Base-by-base conservation (phyloP, 1,284 basidiomycete genomes). In the Melampsora larici-populina region DNA sequence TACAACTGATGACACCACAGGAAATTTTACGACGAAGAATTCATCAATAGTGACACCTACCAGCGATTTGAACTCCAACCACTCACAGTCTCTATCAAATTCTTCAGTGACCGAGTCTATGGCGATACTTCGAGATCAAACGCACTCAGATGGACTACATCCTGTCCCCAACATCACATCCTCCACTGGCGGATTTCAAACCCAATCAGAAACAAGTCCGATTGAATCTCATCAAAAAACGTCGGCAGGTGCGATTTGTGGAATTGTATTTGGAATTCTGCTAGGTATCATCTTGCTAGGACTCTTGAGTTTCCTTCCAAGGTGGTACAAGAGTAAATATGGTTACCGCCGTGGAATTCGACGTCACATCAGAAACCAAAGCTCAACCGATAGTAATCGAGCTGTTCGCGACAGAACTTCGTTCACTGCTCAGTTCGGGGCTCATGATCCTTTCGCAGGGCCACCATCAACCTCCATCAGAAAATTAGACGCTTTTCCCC, bases 311-410 rank as follows among this genome's bases (percentile, higher is more conserved):
- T 67, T 66, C 2, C 36, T 67, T 21, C 65, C 21, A 55, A 75
- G 67, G 51, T 65, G 72, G 29, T 49, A 66, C 48, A 75, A 75
- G 60, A 60, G 49, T 2, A 18, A 63, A 21, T 21, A 46, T 24
- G 48, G 43, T 65, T 74, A 65, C 31, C 31, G 64, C 46, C 62
- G 62, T 74, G 21, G 63, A 4, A 62, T 21, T 26, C 29, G 63
- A 5, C 72, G 64, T 36, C 36, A 36, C 9, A 36, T 36, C 36
- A 36, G 36, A 36, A 36, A 36, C 33, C 67, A 63, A 18, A 58
- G 40, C 26, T 75, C 72, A 6, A 75, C 65, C 40, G 72, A 75
- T 51, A 75, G 72, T 51, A 75, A 75, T n/a, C n/a, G 64, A 33
- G 72, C 72, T 17, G 72, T 75, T 36, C 33, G 72, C 31, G 72